Base-by-base conservation (phyloP, 192 early-diverging fungal genomes). In the Coemansia aciculifera region DNA sequence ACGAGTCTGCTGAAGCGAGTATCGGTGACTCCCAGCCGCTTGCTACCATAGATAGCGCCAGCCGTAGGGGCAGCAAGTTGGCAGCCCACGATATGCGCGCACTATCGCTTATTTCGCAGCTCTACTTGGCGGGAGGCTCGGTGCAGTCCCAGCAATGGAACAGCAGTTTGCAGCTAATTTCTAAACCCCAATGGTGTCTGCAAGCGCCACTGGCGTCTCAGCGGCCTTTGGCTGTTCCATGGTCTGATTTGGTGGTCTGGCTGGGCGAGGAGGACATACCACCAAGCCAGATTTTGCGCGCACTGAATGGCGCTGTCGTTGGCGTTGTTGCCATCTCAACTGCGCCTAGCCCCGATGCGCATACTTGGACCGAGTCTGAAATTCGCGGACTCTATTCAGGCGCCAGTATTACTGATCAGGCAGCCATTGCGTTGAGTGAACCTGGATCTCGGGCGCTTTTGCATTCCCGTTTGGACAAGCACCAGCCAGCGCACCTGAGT, bases 271-370 rank as follows among this genome's bases (percentile, higher is more conserved):
- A 88, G 59, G 90, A 95, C 27, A 85, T 99, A 3, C 89, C 92
- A 8, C 77, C 84, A 2, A 90, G 89, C 66, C 94, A 99, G 73
- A 63, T 91, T 2, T 75, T 95, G 29, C 86, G 90, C 65, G 90
- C 92, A 0, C 80, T 97, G 23, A 99, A 97, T 75, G 95, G 93
- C 2, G 85, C 85, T 31, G 40, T 98, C 5, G 94, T 98, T 0
- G 95, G 86, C 1, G 77, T 98, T 4, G 85, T 95, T 8, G 86
- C 68, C 7, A 70, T 75, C 24, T 66, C 74, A 0, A 59, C 48
- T n/a, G 70, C 66, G 21, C 77, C 71, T 5, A 64, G 57, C 34
- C 49, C 74, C 2, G 40, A 43, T 10, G 71, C 66, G 0, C 74
- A 72, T 24, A 62, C 59, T 11, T 84, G 81, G 82, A 74, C 82